phyloP scores from a whole-genome alignment of 2,329 filamentous ascomycete genomes.

The Aspergillus calidoustus region DNA sequence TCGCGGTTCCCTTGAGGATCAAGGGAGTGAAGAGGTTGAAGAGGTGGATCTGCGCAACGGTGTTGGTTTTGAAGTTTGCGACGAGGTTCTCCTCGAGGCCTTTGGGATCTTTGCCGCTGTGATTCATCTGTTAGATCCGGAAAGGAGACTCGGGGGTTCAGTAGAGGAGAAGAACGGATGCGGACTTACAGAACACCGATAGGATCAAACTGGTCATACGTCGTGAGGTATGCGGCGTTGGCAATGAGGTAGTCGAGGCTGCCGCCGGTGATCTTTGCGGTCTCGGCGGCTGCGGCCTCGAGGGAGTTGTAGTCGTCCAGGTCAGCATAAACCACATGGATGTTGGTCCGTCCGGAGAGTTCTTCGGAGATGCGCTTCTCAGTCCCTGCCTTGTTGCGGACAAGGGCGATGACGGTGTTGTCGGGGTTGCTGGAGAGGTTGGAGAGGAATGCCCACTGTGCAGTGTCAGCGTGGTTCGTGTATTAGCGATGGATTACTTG shows the following conservation, averaged over 20 bases:
- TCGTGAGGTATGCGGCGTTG: constrained; percentile 51
- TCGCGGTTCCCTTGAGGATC: constrained; percentile 53
- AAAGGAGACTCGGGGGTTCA: no score
- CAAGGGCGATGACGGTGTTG: constrained; percentile 55
- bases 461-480: not conserved
- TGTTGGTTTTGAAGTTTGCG: constrained; percentile 22
- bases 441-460: constrained; percentile 56
- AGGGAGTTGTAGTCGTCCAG: constrained; percentile 40
- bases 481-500: not conserved
- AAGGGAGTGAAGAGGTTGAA: constrained; percentile 60
- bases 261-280: constrained; percentile 25
- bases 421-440: constrained; percentile 49
- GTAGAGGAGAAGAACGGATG: no score
- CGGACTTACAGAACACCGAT: constrained; percentile 46
- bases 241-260: constrained; percentile 57
- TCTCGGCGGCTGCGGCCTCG: constrained; percentile 2
- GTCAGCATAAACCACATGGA: constrained; percentile 55
- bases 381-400: constrained; percentile 52
- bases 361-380: constrained; percentile 51
- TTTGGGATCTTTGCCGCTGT: not conserved
- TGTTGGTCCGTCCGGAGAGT: constrained; percentile 45
- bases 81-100: not conserved
- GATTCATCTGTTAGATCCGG: not conserved
- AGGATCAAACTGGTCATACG: constrained; percentile 31
- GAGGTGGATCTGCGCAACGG: constrained; percentile 57